Percentiles rank a stretch among this genome's conserved stretches.
phyloP scores from a whole-genome alignment of 148 eudicot genomes.

The Oxyria digyna region DNA sequence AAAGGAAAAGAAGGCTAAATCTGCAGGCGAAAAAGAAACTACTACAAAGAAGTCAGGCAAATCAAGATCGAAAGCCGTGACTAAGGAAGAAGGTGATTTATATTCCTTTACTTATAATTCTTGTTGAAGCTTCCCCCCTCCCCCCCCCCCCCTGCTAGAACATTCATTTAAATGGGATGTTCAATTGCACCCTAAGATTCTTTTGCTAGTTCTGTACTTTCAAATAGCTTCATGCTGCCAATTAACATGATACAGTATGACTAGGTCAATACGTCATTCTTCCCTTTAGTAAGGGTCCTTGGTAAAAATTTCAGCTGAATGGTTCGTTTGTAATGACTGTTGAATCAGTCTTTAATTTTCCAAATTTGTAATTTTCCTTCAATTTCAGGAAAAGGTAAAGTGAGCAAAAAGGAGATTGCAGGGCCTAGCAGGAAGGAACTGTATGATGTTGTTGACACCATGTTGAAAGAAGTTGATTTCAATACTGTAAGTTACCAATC shows the following conservation, averaged over 20 bases:
- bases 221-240: background rate
- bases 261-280: background rate
- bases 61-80: conserved; percentile 24
- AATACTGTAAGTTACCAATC: conserved; percentile 46
- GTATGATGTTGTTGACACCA: conserved; percentile 49
- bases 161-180: background rate
- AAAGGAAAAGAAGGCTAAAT: conserved; percentile 26
- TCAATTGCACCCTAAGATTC: background rate
- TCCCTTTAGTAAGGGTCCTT: background rate
- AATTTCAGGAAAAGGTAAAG: conserved; percentile 41
- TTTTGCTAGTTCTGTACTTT: background rate
- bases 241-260: background rate
- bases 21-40: conserved; percentile 27
- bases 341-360: background rate
- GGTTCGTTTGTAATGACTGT: background rate
- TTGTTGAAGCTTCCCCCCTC: background rate
- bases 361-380: background rate
- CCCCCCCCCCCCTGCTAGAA: background rate
- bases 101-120: background rate
- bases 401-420: conserved; percentile 41
- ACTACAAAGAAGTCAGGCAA: conserved; percentile 43
- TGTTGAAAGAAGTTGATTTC: conserved; percentile 88
- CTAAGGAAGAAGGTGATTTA: conserved; percentile 46
- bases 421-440: conserved; percentile 70
- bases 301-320: background rate